Percentiles rank a stretch among this genome's conserved stretches.
These are phyloP conservation scores for Colletotrichum noveboracense DNA, from an alignment of 2,329 filamentous ascomycete genomes.

Conservation along the genomic window DNA sequence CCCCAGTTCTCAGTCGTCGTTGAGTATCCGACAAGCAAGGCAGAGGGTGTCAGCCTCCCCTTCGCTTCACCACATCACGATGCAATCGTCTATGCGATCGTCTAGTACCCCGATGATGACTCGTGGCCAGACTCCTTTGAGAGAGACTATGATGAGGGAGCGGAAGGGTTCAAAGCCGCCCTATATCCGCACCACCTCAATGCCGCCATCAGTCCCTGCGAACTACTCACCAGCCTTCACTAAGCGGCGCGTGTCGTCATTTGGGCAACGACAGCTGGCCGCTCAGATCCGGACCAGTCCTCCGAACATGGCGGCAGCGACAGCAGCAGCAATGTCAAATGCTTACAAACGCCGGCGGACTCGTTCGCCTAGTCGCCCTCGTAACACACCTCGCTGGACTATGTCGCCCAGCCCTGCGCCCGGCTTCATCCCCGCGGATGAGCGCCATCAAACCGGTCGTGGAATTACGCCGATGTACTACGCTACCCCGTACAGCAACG, in stretches of 20 bases:
- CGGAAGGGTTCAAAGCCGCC: slow-evolving; percentile 50
- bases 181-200: slow-evolving; percentile 56
- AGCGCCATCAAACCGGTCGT: slow-evolving; percentile 39
- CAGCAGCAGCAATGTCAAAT: background rate
- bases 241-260: slow-evolving; percentile 53
- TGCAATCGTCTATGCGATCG: slow-evolving; percentile 39
- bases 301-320: slow-evolving; percentile 22
- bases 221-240: slow-evolving; percentile 43
- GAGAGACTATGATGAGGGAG: slow-evolving; percentile 39
- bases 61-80: slow-evolving; percentile 43
- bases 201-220: slow-evolving; percentile 47
- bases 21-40: slow-evolving; percentile 46
- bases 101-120: slow-evolving; percentile 37
- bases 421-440: slow-evolving; percentile 31
- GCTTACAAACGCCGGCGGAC: slow-evolving; percentile 54
- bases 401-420: slow-evolving; percentile 50
- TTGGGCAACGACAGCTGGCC: slow-evolving; percentile 31
- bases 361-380: slow-evolving; percentile 60
- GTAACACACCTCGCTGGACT: slow-evolving; percentile 63
- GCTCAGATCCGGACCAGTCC: slow-evolving; percentile 29
- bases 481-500: slow-evolving; percentile 75
- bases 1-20: slow-evolving; percentile 48
- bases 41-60: slow-evolving; percentile 48
- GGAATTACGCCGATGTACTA: slow-evolving; percentile 70
- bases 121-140: slow-evolving; percentile 46